A percentile compares a stretch with the other conserved stretches of the same genome.
Conservation (phyloP, 306 rosid genomes). For the Lathyrus aphaca region DNA sequence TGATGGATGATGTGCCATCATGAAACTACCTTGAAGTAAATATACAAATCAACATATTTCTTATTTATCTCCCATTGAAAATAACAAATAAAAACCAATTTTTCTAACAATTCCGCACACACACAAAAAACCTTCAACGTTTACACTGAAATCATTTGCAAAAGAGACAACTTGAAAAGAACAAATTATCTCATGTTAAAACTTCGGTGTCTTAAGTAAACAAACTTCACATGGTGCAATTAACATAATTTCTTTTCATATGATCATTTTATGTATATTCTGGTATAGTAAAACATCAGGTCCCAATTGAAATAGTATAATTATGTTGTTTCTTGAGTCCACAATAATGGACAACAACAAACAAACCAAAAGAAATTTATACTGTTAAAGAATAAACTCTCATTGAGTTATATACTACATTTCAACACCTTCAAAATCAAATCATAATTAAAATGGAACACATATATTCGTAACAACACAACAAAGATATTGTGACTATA, state of each 20-base stretch:
- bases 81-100: too few species aligned
- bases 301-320: not conserved
- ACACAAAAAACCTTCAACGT: too few species aligned
- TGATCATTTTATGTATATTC: not conserved
- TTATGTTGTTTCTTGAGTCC: not conserved
- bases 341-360: not conserved
- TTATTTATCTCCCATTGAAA: too few species aligned
- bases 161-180: too few species aligned
- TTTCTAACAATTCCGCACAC: too few species aligned
- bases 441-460: conserved; percentile 21
- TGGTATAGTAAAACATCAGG: not conserved
- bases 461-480: conserved; percentile 26
- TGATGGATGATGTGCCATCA: too few species aligned
- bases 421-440: conserved; percentile 27
- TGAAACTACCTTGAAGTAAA: too few species aligned
- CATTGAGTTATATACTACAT: conserved; percentile 12
- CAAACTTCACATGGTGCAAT: too few species aligned
- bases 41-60: too few species aligned
- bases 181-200: too few species aligned
- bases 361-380: not conserved
- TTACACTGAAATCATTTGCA: too few species aligned
- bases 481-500: conserved; percentile 6
- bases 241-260: not conserved
- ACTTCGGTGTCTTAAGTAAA: too few species aligned
- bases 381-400: conserved; percentile 3